Evolutionary conservation across 305 asterid species (phyloP).

Genomic region (Fraxinus floribunda): DNA sequence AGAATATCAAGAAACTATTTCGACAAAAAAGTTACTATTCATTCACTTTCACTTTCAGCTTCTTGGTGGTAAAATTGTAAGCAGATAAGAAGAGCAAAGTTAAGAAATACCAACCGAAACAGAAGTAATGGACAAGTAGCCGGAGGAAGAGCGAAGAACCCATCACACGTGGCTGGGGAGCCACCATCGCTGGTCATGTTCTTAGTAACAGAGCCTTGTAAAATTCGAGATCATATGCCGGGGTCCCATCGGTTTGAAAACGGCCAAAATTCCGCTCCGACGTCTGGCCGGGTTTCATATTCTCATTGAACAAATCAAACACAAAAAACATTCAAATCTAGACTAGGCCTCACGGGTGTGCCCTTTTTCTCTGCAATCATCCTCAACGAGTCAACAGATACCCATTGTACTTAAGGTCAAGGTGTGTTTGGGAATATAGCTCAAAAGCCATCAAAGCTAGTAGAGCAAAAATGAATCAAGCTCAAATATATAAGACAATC

Average conservation of each 20-base stretch:
- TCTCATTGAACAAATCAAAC: background rate
- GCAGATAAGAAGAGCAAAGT: background rate
- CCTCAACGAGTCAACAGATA: background rate
- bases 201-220: background rate
- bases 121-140: background rate
- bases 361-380: background rate
- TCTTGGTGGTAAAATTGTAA: background rate
- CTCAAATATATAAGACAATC: too few relatives aligned
- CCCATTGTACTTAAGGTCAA: background rate
- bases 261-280: background rate
- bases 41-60: too few relatives aligned
- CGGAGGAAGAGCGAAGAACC: background rate
- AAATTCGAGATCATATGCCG: background rate
- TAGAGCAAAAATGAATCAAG: too few relatives aligned
- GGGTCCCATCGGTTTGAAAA: background rate
- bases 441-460: too few relatives aligned
- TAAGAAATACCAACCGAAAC: background rate
- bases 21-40: background rate
- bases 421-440: too few relatives aligned
- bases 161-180: background rate
- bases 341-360: background rate
- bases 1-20: too few relatives aligned
- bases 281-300: background rate
- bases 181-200: background rate
- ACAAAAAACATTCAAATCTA: background rate